phyloP scores from a whole-genome alignment of 192 early-diverging fungal genomes.

The Coemansia reversa region DNA sequence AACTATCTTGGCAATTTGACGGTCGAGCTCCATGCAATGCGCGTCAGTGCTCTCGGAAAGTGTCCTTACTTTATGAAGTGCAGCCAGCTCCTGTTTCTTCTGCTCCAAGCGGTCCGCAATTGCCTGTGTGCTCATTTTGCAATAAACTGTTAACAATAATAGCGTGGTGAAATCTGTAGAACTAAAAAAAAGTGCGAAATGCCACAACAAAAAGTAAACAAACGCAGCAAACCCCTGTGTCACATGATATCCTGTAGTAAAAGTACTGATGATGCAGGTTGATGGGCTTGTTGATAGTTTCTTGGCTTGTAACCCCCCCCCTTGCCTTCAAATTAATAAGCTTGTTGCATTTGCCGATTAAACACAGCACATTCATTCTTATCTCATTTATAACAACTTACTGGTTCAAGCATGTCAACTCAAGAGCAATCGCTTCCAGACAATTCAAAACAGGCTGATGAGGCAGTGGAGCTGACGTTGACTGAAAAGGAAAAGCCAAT shows the following conservation, averaged over 20 bases:
- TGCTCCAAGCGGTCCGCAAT: constrained; percentile 40
- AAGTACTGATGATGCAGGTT: no score
- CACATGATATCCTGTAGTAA: no score
- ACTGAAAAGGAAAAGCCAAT: background rate
- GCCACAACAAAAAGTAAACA: constrained; percentile 1
- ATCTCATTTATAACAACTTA: no score
- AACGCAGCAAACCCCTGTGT: background rate
- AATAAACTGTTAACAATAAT: background rate
- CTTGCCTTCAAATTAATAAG: no score
- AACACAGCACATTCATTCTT: no score
- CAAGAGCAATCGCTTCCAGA: no score
- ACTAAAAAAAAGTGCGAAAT: background rate
- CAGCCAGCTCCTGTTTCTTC: constrained; percentile 53
- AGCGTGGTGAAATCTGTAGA: background rate
- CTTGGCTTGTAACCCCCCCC: no score
- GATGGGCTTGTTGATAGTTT: no score
- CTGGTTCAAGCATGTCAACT: no score
- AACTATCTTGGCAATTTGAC: constrained; percentile 52
- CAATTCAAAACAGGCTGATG: constrained; percentile 1
- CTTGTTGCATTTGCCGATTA: no score
- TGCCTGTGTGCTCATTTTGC: constrained; percentile 42
- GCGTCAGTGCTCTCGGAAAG: constrained; percentile 47
- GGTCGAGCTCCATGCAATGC: constrained; percentile 52
- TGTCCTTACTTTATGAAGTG: constrained; percentile 38
- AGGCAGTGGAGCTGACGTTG: background rate